Base-by-base conservation (phyloP, 306 rosid genomes). In the Begonia fuchsioides region DNA sequence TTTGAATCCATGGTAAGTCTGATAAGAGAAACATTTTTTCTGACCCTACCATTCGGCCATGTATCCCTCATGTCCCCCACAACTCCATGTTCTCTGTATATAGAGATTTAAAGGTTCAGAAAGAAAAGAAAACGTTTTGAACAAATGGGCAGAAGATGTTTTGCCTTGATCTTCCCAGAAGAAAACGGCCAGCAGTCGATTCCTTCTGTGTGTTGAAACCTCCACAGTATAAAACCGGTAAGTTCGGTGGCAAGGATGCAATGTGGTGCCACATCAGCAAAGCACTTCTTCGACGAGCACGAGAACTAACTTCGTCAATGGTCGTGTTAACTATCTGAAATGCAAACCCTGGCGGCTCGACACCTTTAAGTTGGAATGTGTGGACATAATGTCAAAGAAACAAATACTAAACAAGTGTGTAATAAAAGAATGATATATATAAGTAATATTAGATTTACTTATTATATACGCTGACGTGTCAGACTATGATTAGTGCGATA, bases 201-300 rank as follows among this genome's bases (percentile, higher is more conserved):
- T 92, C 98, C 67, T 92, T 92, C 56, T 77, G 86, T 20, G 96
- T 73, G 77, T 92, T 92, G 75, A 92, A 92, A 49, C 94, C 98
- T 63, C 98, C 98, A 44, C 96, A 82, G 59, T 92, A 92, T 53
- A 92, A 70, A 60, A 92, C 98, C 4, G 98, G 88, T 60, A 92
- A 69, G 81, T 62, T 77, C 55, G 98, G 98, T 49, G 98, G 98
- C 55, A 85, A 68, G 44, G 98, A 92, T 64, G 98, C 98, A 44
- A 92, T 85, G 72, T 92, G 98, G 76, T 92, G 98, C 98, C 98
- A 92, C 17, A 96, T 92, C 49, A 92, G 98, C 61, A 92, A 69
- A 59, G 98, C 96, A 74, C 98, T 85, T 43, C 96, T 80, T 52
- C 98, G 67, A 39, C 94, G 95, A 6, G 96, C 86, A 51, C 96